Evolutionary conservation across 139 green algal genomes (phyloP).

Genomic region (Trebouxia sp.): DNA sequence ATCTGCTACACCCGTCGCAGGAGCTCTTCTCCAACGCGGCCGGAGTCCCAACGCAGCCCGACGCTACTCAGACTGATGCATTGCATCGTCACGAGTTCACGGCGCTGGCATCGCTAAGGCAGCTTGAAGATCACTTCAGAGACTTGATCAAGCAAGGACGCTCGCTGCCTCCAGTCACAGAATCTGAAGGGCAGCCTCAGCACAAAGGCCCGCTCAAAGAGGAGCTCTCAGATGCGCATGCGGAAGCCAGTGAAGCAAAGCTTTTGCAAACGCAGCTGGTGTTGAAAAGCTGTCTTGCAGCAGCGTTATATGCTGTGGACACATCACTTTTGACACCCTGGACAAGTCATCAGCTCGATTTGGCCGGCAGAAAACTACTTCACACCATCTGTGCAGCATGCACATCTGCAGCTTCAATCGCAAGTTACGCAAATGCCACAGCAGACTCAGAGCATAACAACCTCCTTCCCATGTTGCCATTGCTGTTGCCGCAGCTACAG

Average conservation of each 20-base stretch:
- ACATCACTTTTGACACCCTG: neutral
- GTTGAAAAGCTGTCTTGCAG: neutral
- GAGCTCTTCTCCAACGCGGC: neutral
- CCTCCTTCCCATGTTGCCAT: too few species aligned
- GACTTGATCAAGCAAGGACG: neutral
- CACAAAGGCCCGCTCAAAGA: neutral
- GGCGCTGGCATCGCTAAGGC: neutral
- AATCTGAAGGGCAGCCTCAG: neutral
- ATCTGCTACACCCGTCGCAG: neutral
- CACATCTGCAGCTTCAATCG: neutral
- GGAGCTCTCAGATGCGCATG: conserved; percentile 7
- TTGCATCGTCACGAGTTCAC: neutral
- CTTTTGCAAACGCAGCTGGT: neutral
- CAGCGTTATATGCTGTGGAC: neutral
- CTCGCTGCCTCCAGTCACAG: neutral
- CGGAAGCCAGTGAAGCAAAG: neutral
- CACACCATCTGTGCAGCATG: neutral
- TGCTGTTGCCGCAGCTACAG: too few species aligned
- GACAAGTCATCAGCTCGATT: conserved; percentile 3
- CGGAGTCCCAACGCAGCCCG: neutral
- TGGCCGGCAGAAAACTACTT: neutral
- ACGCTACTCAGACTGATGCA: neutral
- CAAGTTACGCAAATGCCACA: neutral
- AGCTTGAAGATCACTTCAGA: neutral
- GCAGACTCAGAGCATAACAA: neutral